Conservation (phyloP, 768 basidiomycete genomes). For the Rubroboletus satanas region DNA sequence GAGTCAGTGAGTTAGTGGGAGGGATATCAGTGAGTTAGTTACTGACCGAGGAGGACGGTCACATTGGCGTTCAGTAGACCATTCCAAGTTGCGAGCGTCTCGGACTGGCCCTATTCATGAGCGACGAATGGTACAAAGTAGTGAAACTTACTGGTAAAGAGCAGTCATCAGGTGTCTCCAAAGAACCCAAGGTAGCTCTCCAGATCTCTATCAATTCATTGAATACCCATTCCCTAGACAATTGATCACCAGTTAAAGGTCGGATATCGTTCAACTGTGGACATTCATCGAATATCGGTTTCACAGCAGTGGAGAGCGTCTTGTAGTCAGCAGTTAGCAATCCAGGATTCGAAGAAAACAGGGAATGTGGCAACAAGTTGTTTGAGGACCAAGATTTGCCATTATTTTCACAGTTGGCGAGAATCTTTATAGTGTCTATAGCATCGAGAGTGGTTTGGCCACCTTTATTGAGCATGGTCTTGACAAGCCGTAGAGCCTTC, state of each 20-base stretch:
- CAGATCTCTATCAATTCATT: conserved; percentile 50
- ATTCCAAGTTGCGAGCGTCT: conserved; percentile 55
- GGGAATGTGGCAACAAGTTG: conserved; percentile 46
- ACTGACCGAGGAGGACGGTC: conserved; percentile 52
- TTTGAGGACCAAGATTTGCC: conserved; percentile 42
- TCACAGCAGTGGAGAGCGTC: conserved; percentile 44
- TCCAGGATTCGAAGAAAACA: conserved; percentile 57
- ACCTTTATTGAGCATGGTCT: conserved; percentile 54
- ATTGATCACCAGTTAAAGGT: conserved; percentile 53
- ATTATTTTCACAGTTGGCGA: conserved; percentile 35
- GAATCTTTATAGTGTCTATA: conserved; percentile 44
- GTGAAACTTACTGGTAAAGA: conserved; percentile 47
- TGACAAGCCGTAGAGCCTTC: conserved; percentile 48
- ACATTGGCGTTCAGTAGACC: conserved; percentile 52
- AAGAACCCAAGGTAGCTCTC: conserved; percentile 41
- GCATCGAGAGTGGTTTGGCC: conserved; percentile 51
- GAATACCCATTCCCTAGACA: conserved; percentile 51
- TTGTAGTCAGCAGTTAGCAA: conserved; percentile 52
- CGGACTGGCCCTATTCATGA: conserved; percentile 31
- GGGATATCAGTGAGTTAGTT: conserved; percentile 3
- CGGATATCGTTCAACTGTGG: conserved; percentile 52
- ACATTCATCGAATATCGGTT: conserved; percentile 51
- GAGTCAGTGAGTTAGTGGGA: conserved; percentile 1
- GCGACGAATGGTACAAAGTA: not conserved
- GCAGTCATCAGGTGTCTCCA: conserved; percentile 45